A percentile compares a stretch with the other conserved stretches of the same genome.
Conservation (phyloP, 148 eudicot genomes). For the Nepenthes gracilis region DNA sequence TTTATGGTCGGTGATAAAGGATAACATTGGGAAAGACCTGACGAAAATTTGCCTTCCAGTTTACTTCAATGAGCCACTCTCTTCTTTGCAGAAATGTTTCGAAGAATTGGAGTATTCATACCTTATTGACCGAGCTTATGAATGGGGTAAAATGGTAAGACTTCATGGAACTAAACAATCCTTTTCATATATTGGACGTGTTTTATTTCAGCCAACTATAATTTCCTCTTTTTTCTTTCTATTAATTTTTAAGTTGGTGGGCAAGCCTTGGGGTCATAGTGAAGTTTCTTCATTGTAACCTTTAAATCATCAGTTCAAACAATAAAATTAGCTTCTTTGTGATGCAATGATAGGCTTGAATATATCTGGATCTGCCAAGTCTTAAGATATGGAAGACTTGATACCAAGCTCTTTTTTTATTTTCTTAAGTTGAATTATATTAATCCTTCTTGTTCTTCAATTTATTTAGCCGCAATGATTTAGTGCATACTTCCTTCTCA, state of each 20-base stretch:
- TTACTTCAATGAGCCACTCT: slow-evolving; percentile 25
- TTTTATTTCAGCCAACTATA: not conserved
- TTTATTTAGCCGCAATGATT: too few relatives aligned
- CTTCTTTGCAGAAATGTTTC: slow-evolving; percentile 22
- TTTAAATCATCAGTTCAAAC: too few relatives aligned
- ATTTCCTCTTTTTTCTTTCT: not conserved
- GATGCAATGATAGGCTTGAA: too few relatives aligned
- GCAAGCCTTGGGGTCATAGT: too few relatives aligned
- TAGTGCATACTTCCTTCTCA: too few relatives aligned
- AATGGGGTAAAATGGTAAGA: slow-evolving; percentile 23
- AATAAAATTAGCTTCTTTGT: too few relatives aligned
- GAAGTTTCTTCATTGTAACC: too few relatives aligned
- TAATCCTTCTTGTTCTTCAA: too few relatives aligned
- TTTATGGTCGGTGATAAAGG: slow-evolving; percentile 27
- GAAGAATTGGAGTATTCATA: slow-evolving; percentile 24
- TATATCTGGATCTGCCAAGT: too few relatives aligned
- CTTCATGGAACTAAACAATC: not conserved
- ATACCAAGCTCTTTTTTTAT: too few relatives aligned
- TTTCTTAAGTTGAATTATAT: too few relatives aligned
- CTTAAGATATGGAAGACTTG: too few relatives aligned
- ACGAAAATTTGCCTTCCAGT: slow-evolving; percentile 26
- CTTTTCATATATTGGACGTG: not conserved
- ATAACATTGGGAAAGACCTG: slow-evolving; percentile 26
- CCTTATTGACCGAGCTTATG: slow-evolving; percentile 25
- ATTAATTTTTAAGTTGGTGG: slow-evolving; percentile 1